Conservation (phyloP, 2,329 filamentous ascomycete genomes). For the Colletotrichum australisinense region DNA sequence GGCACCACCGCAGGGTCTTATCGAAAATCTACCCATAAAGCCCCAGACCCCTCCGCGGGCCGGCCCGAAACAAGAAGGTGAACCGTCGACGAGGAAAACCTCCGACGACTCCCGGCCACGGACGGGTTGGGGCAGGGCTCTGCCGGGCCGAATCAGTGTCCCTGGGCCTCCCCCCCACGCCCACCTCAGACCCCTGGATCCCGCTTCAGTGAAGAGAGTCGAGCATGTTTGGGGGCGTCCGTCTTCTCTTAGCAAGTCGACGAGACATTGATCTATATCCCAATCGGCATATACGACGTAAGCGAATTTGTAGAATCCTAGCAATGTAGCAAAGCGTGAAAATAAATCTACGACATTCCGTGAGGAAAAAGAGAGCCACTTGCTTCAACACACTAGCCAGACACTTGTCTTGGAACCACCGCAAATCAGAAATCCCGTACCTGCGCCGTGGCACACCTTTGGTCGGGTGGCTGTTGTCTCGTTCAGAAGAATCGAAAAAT, state of each 20-base stretch:
- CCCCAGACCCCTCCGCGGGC: neutral
- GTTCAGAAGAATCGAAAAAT: neutral
- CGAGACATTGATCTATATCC: neutral
- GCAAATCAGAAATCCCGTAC: neutral
- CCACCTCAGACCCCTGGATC: neutral
- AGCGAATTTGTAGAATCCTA: neutral
- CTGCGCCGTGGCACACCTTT: neutral
- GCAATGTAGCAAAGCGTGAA: neutral
- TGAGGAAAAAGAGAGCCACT: neutral
- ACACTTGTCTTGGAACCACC: conserved; percentile 11
- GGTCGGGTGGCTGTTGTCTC: conserved; percentile 9
- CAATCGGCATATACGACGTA: neutral
- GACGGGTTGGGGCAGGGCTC: neutral
- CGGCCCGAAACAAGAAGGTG: neutral
- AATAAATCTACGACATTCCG: neutral
- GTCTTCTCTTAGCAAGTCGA: neutral
- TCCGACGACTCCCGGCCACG: neutral
- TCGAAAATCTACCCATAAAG: neutral
- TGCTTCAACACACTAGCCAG: neutral
- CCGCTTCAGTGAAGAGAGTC: neutral
- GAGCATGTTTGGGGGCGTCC: neutral
- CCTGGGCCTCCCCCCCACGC: neutral
- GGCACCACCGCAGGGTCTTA: neutral
- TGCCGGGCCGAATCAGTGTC: neutral
- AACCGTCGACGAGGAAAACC: neutral